A percentile compares a stretch with the other conserved stretches of the same genome.
Conservation (phyloP, 176 grass and related monocot genomes). For the Guadua angustifolia region DNA sequence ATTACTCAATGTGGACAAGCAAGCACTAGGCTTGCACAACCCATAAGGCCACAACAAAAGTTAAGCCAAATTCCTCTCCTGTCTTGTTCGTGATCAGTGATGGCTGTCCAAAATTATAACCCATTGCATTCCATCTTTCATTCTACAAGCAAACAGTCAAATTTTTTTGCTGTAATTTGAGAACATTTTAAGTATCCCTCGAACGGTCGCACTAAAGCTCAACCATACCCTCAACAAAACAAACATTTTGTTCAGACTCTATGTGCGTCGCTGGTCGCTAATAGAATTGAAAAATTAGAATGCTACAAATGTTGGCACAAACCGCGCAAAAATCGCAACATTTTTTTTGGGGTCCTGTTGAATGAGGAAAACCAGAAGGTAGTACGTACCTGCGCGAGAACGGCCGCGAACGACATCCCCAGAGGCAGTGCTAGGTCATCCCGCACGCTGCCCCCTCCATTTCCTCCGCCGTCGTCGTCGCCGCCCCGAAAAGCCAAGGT, state of each 20-base stretch:
- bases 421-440: conserved; percentile 80
- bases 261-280: neutral
- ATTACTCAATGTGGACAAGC: neutral
- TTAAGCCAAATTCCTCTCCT: neutral
- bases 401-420: conserved; percentile 89
- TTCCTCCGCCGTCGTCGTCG: neutral
- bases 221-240: neutral
- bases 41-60: neutral
- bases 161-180: neutral
- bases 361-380: neutral
- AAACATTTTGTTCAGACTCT: neutral
- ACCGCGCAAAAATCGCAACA: conserved; percentile 5
- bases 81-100: neutral
- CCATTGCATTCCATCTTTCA: neutral
- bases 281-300: neutral
- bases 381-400: conserved; percentile 68
- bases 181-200: neutral
- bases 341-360: neutral
- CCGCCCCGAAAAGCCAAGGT: neutral
- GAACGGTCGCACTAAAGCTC: neutral
- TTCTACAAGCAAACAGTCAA: neutral
- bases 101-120: neutral
- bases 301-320: neutral
- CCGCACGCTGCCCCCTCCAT: conserved; percentile 15
- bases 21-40: neutral